Evolutionary conservation across 2,329 filamentous ascomycete species (phyloP).

Genomic region (Claviceps spartinae): DNA sequence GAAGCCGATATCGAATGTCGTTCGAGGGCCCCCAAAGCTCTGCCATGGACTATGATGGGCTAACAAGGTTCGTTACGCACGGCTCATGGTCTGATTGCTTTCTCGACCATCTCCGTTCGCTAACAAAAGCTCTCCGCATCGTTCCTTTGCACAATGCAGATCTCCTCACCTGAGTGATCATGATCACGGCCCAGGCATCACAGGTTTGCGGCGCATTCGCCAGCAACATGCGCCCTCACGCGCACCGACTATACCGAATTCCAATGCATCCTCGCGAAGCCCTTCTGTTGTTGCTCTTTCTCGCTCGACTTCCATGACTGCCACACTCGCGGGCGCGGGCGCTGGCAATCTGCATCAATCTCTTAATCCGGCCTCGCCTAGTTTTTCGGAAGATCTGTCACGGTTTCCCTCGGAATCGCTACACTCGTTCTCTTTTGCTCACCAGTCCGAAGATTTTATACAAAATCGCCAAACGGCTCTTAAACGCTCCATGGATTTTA

Average conservation of each 20-base stretch:
- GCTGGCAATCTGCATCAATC: slow-evolving; percentile 39
- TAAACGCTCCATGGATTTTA: slow-evolving; percentile 90
- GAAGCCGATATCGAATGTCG: slow-evolving; percentile 56
- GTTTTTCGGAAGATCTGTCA: slow-evolving; percentile 74
- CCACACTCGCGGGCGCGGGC: slow-evolving; percentile 39
- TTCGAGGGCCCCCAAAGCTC: slow-evolving; percentile 55
- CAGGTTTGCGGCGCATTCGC: slow-evolving; percentile 84
- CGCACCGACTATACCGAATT: slow-evolving; percentile 48
- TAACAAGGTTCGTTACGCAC: slow-evolving; percentile 49
- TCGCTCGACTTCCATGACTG: slow-evolving; percentile 57
- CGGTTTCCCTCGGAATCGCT: slow-evolving; percentile 92
- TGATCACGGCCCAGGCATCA: slow-evolving; percentile 74
- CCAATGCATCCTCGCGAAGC: slow-evolving; percentile 49
- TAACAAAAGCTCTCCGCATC: neutral
- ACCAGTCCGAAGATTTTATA: slow-evolving; percentile 83
- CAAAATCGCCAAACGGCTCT: slow-evolving; percentile 86
- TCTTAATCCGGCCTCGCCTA: slow-evolving; percentile 57
- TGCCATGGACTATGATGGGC: slow-evolving; percentile 49
- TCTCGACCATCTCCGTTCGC: neutral
- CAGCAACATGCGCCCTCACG: slow-evolving; percentile 58
- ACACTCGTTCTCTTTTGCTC: slow-evolving; percentile 95
- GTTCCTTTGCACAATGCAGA: slow-evolving; percentile 30
- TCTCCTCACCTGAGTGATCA: slow-evolving; percentile 73
- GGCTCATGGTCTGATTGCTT: slow-evolving; percentile 14
- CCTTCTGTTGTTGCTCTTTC: slow-evolving; percentile 43